These are phyloP conservation scores for Phytophthora palmivora DNA, from an alignment of 352 stramenopile species.

Conservation along the genomic window DNA sequence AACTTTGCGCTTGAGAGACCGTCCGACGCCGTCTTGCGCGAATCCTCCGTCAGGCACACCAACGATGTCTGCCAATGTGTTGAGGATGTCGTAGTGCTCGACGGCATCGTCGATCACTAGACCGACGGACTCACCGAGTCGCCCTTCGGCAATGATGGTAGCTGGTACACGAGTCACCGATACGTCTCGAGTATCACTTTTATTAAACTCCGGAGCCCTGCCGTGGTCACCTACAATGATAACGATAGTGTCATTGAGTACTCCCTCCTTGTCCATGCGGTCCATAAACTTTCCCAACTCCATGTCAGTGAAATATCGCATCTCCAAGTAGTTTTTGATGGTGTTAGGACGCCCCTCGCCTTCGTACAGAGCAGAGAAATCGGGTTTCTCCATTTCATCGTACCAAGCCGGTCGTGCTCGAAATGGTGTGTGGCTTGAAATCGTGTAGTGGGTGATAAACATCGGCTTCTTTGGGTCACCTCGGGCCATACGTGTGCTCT, in stretches of 20 bases:
- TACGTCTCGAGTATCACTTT: slow-evolving; percentile 15
- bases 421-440: slow-evolving; percentile 23
- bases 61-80: slow-evolving; percentile 19
- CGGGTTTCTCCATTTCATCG: not conserved
- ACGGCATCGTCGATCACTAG: slow-evolving; percentile 16
- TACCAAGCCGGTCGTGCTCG: slow-evolving; percentile 42
- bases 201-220: too few species aligned
- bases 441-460: slow-evolving; percentile 60
- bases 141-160: slow-evolving; percentile 17
- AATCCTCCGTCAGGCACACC: slow-evolving; percentile 12
- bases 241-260: too few species aligned
- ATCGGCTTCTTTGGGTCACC: slow-evolving; percentile 41
- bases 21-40: slow-evolving; percentile 11
- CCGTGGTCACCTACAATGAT: too few species aligned
- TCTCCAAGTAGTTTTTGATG: too few species aligned
- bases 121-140: slow-evolving; percentile 6
- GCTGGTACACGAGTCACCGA: slow-evolving; percentile 13
- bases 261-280: too few species aligned
- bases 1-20: slow-evolving; percentile 18
- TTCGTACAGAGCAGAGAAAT: too few species aligned
- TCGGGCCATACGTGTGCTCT: slow-evolving; percentile 21
- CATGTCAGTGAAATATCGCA: too few species aligned
- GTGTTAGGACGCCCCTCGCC: too few species aligned
- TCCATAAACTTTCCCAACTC: too few species aligned
- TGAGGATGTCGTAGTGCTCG: slow-evolving; percentile 28